A percentile compares a stretch with the other conserved stretches of the same genome.
These are phyloP conservation scores for Leersia perrieri DNA, from an alignment of 176 grass and related monocot species.

Conservation along the genomic window DNA sequence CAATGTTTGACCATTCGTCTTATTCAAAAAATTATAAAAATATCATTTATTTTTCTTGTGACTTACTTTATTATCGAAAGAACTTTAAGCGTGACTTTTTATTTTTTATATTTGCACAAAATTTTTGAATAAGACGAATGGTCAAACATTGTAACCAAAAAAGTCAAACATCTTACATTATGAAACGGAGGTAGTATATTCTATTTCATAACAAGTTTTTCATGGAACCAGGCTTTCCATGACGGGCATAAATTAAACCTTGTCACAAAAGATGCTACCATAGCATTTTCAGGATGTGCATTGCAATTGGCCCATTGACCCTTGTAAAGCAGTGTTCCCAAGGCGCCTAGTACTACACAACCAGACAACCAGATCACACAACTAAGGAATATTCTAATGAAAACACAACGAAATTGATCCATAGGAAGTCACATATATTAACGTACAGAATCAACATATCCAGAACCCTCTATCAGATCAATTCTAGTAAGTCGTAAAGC, in stretches of 20 bases:
- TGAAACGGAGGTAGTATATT: no score
- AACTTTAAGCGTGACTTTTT: no score
- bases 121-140: no score
- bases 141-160: no score
- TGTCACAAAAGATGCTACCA: not conserved
- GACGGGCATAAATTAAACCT: not conserved
- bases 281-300: not conserved
- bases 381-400: not conserved
- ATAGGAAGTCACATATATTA: not conserved
- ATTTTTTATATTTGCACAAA: no score
- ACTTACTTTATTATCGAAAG: no score
- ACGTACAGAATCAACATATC: not conserved
- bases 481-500: not conserved
- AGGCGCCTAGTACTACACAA: not conserved
- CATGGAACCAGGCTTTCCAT: not conserved
- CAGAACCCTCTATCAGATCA: not conserved
- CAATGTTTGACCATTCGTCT: no score
- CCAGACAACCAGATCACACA: not conserved
- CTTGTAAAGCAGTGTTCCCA: not conserved
- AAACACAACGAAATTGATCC: not conserved
- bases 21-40: no score
- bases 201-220: not conserved
- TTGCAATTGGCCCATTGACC: not conserved
- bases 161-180: no score
- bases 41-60: no score